A percentile compares a stretch with the other conserved stretches of the same genome.
phyloP scores from a whole-genome alignment of 2,329 filamentous ascomycete genomes.

The Venturia asperata region DNA sequence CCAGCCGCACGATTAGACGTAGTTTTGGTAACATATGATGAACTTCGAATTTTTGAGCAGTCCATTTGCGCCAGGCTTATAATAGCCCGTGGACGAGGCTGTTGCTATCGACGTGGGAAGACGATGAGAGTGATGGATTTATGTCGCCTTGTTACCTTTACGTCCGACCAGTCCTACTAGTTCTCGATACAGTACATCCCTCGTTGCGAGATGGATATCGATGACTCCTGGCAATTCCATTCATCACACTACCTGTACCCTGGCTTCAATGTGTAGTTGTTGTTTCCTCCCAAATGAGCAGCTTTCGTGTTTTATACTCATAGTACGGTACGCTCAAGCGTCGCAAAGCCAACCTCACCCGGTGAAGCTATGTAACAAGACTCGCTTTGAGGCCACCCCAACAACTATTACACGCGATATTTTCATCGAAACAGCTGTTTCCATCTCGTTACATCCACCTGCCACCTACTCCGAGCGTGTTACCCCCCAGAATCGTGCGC shows the following conservation, averaged over 20 bases:
- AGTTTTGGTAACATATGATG: too few relatives aligned
- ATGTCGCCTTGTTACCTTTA: too few relatives aligned
- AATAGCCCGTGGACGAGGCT: too few relatives aligned
- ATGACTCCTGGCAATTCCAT: background rate
- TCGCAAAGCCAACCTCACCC: background rate
- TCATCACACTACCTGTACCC: too few relatives aligned
- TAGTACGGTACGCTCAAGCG: background rate
- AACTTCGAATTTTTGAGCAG: too few relatives aligned
- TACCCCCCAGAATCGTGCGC: background rate
- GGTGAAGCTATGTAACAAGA: background rate
- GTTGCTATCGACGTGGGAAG: too few relatives aligned
- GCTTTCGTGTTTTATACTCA: background rate
- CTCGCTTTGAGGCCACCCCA: background rate
- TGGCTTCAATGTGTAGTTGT: background rate
- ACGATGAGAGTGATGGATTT: too few relatives aligned
- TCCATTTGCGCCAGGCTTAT: too few relatives aligned
- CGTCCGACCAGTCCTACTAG: too few relatives aligned
- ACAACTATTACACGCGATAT: conserved; percentile 5
- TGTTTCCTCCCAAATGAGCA: background rate
- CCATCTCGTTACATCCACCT: background rate
- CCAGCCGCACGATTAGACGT: background rate
- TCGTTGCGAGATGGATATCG: background rate
- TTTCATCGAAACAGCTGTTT: background rate
- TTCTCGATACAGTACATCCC: too few relatives aligned
- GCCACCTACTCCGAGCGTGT: background rate